Evolutionary conservation across 805 yeast species (phyloP), one percentile per base, ranked within the genome.

Genomic region (Teunomyces gatunensis): DNA sequence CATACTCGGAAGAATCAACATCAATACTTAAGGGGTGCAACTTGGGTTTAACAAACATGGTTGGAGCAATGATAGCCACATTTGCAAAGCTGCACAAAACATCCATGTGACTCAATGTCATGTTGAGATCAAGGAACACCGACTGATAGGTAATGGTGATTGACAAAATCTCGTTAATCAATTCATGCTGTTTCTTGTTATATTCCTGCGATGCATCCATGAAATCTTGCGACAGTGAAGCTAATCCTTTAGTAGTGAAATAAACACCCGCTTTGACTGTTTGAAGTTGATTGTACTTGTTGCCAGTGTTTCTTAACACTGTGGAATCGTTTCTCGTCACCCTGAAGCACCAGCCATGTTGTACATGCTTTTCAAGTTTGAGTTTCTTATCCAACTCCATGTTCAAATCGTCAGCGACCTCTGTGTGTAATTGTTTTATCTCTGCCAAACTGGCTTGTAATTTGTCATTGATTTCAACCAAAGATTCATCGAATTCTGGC

Each of bases 231-330:
- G 90, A 82, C 30, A 84, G 70, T n/a, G 75, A 73, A 36, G 79
- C 74, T 55, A 94, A 71, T 51, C 77, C 76, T 37, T 72, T 65
- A 1, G 96, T 89, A 7, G 96, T 89, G 73, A 94, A 94, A 64
- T 77, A 89, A 4, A 92, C 92, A 48, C 99, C 99, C 1, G 97
- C 96, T 63, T 94, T 94, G 27, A 89, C 95, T 0, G 97, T 92
- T 44, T 90, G 87, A 39, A 92, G 72, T 64, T 94, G 97, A 44
- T 77, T 77, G 61, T 84, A 91, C 34, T 79, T 76, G 47, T 73
- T 74, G 0, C 70, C 64, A 1, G 74, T 69, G 10, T 78, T 79
- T 56, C 98, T 80, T 49, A 94, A 73, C 17, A 87, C 84, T 9
- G 85, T 75, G 2, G 96, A 91, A 59, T 94, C 98, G 47, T 81